Evolutionary conservation across 176 grass and related monocot genomes (phyloP), one percentile per base, ranked within the genome.

Genomic region (Pontederia paniculata): DNA sequence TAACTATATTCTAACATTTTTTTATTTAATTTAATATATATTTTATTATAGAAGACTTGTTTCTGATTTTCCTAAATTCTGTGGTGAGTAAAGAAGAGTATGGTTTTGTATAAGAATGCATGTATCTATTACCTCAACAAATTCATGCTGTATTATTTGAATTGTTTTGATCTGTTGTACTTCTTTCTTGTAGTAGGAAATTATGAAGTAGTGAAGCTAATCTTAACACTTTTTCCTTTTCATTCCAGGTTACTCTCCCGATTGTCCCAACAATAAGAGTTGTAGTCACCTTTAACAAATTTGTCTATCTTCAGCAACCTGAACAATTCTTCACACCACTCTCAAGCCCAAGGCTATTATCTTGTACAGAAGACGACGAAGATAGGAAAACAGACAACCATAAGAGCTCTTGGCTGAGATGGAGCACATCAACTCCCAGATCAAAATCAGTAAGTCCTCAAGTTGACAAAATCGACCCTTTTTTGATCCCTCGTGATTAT

Each of bases 241-340:
- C 19, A 50, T 11, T 13, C 54, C 70, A 98, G 93, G 87, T 98
- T 77, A 83, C 93, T 0, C 90, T 98, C 50, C 93, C 93, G 19
- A 88, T 98, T 68, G 70, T 98, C 46, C 93, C 93, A 0, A 91
- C 93, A 0, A 78, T 98, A 42, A 91, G 93, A 52, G 80, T 98
- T 18, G 86, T 98, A 0, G 62, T 98, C 62, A 98, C 93, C 10
- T 98, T 98, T 63, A 82, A 77, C 54, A 98, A 98, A 70, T 98
- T 84, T n/a, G 77, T 84, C 13, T 77, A 83, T 78, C 80, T 98
- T 5, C 14, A 68, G 0, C 86, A 90, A 54, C 86, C 86, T 1
- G 93, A 98, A 71, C 83, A 88, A 60, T 98, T 98, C 70, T 98
- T 98, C 80, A 91, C 93, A 1, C 93, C 93, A 19, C 84, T 91